Base-by-base conservation (phyloP, 176 grass and related monocot genomes). In the Elymus sibiricus region DNA sequence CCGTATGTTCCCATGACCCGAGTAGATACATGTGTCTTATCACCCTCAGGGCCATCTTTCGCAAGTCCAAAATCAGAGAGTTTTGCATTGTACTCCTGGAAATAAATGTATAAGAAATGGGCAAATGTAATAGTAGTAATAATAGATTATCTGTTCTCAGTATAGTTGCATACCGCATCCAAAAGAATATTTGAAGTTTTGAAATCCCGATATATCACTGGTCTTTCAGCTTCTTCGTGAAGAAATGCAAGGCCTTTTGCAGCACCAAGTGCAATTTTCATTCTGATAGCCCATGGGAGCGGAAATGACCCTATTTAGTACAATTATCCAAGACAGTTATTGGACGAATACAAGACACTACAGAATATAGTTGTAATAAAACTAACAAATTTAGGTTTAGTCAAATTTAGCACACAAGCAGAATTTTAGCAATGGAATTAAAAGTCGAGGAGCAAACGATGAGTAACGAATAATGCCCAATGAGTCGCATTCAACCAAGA, bases 251-350 rank as follows among this genome's bases (percentile, higher is more conserved):
- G 89, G 67, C 94, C 97, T 78, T 94, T 94, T 21, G 97, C 97
- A 82, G 97, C 97, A 82, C 97, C 97, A 79, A 99, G 92, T 82
- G 97, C 97, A 93, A 99, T 96, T 88, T 91, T 99, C 92, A 99
- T 96, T 90, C 97, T 89, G 55, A 87, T 94, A 64, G 94, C 60
- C 97, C 97, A 99, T 90, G 97, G 92, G 34, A 99, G 90, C 90
- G 97, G 97, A 53, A 94, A 82, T 1, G 94, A 94, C 55, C 94
- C 97, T 95, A 43, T 86, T 87, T 84, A 59, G 81, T 87, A 82
- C 63, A 87, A 78, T 84, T 42, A 76, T 71, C n/a, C 38, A 82
- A 86, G 55, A 64, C 4, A 73, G 19, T 70, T 51, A 77, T 19
- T 62, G 43, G 25, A 87, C 38, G 17, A 39, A 66, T 77, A 81